phyloP scores from a whole-genome alignment of 2,329 filamentous ascomycete species.

The Verruconis gallopava region DNA sequence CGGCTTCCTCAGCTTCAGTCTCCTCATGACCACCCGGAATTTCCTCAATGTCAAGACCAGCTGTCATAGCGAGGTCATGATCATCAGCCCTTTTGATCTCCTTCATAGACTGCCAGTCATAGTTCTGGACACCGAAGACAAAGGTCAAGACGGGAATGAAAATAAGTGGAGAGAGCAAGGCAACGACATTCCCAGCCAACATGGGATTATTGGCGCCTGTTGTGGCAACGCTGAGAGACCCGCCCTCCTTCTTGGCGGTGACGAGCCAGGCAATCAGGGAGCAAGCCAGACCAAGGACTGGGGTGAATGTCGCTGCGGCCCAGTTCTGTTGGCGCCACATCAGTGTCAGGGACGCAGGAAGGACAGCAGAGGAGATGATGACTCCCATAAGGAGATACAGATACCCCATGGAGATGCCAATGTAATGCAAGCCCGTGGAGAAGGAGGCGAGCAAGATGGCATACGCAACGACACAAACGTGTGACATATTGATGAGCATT shows the following conservation, averaged over 20 bases:
- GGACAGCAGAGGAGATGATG: slow-evolving; percentile 73
- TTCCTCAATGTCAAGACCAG: slow-evolving; percentile 52
- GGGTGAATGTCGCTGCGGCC: slow-evolving; percentile 57
- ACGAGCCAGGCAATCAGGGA: slow-evolving; percentile 68
- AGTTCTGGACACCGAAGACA: slow-evolving; percentile 56
- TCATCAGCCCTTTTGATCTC: slow-evolving; percentile 69
- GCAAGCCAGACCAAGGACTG: slow-evolving; percentile 54
- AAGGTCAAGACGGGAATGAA: slow-evolving; percentile 67
- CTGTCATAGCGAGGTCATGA: slow-evolving; percentile 51
- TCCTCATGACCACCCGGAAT: slow-evolving; percentile 38
- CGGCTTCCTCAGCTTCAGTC: slow-evolving; percentile 26
- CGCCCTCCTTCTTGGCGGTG: slow-evolving; percentile 57
- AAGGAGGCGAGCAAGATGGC: slow-evolving; percentile 66
- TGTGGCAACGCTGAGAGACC: slow-evolving; percentile 54
- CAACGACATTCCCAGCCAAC: slow-evolving; percentile 75
- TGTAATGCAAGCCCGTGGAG: slow-evolving; percentile 53
- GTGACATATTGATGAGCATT: slow-evolving; percentile 67
- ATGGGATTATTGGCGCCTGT: slow-evolving; percentile 81
- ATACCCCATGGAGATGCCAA: slow-evolving; percentile 72
- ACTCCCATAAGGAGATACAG: slow-evolving; percentile 85
- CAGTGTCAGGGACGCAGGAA: slow-evolving; percentile 69
- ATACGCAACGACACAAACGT: slow-evolving; percentile 60
- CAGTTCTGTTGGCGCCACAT: slow-evolving; percentile 71
- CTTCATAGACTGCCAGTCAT: slow-evolving; percentile 78
- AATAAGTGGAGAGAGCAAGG: slow-evolving; percentile 61